Evolutionary conservation across 345 rosid species (phyloP).

Genomic region (Boechera stricta): DNA sequence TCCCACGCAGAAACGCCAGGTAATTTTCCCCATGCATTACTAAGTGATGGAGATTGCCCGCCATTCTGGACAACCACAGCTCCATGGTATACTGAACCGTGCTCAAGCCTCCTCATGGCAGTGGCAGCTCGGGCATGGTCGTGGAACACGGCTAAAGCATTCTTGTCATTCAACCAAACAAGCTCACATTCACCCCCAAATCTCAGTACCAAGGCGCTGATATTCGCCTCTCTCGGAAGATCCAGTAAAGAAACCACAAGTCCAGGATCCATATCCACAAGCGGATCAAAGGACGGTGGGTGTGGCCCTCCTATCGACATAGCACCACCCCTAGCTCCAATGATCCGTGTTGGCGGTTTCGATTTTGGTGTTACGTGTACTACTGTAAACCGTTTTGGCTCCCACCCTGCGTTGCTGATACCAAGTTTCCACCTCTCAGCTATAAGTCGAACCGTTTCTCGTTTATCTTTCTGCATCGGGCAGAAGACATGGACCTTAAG

Average conservation of each 20-base stretch:
- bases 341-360: constrained; percentile 73
- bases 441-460: constrained; percentile 80
- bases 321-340: constrained; percentile 67
- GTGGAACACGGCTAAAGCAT: constrained; percentile 84
- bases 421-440: constrained; percentile 99
- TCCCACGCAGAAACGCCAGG: constrained; percentile 39
- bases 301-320: constrained; percentile 51
- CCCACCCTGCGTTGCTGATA: constrained; percentile 81
- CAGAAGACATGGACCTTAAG: constrained; percentile 91
- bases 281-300: constrained; percentile 70
- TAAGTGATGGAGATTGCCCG: constrained; percentile 47
- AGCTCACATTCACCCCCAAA: constrained; percentile 98
- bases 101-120: constrained; percentile 96
- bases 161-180: constrained; percentile 93
- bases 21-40: constrained; percentile 68
- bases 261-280: constrained; percentile 96
- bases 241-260: constrained; percentile 87
- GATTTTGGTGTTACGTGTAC: constrained; percentile 79
- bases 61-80: constrained; percentile 61
- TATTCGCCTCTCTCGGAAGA: constrained; percentile 89
- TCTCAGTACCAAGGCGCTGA: constrained; percentile 78
- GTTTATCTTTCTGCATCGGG: constrained; percentile 91
- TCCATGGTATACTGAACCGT: constrained; percentile 81
- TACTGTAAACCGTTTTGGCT: constrained; percentile 88
- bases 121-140: constrained; percentile 98